A percentile compares a stretch with the other conserved stretches of the same genome.
Evolutionary conservation across 2,329 filamentous ascomycete genomes (phyloP).

Genomic region (Cordyceps farinosa): DNA sequence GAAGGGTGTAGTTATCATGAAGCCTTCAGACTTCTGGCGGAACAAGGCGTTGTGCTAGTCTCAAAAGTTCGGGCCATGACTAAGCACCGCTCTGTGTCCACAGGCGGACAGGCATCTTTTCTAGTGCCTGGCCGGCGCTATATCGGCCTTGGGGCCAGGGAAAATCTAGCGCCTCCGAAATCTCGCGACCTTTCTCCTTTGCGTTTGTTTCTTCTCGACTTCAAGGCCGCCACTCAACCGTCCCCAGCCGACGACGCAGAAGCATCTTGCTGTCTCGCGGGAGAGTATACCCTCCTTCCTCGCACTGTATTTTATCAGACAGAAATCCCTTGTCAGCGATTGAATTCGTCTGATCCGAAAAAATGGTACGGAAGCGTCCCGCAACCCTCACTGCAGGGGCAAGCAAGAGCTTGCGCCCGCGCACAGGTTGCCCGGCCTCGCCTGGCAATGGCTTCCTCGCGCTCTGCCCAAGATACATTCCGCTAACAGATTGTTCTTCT

Average conservation of each 20-base stretch:
- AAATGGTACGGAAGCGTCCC: constrained; percentile 12
- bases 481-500: neutral
- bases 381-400: neutral
- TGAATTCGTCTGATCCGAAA: constrained; percentile 17
- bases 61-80: neutral
- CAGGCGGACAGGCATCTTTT: neutral
- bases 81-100: neutral
- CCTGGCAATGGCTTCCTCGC: neutral
- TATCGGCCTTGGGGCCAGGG: neutral
- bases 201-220: neutral
- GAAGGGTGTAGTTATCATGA: too few relatives aligned
- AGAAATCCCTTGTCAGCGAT: constrained; percentile 8
- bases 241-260: constrained; percentile 5
- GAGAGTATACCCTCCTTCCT: neutral
- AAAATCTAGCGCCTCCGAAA: constrained; percentile 18
- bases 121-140: neutral
- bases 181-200: constrained; percentile 17
- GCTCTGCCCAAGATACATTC: neutral
- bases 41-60: too few relatives aligned
- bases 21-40: too few relatives aligned
- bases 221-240: constrained; percentile 2
- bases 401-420: neutral
- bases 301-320: neutral
- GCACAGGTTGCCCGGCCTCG: neutral
- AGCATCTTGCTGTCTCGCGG: constrained; percentile 8